A percentile compares a stretch with the other conserved stretches of the same genome.
Conservation (phyloP, 2,329 filamentous ascomycete species). For the Balansia obtecta region DNA sequence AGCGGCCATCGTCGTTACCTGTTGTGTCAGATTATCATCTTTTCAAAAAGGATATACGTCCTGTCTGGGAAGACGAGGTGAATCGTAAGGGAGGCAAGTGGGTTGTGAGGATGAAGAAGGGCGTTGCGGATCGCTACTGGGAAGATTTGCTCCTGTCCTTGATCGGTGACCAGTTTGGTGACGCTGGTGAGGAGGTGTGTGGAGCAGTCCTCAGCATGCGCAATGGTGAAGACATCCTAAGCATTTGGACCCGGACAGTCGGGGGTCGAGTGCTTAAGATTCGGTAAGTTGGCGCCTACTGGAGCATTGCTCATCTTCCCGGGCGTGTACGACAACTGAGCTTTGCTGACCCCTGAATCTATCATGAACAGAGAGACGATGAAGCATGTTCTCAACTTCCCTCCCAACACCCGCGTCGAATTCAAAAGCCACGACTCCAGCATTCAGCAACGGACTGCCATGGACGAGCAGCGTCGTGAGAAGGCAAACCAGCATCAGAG, state of each 20-base stretch:
- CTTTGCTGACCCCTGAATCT: no score
- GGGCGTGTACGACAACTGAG: no score
- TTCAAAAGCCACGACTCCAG: slow-evolving; percentile 96
- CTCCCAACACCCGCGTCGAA: slow-evolving; percentile 76
- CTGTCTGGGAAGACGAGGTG: slow-evolving; percentile 97
- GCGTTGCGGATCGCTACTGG: slow-evolving; percentile 92
- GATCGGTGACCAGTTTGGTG: slow-evolving; percentile 85
- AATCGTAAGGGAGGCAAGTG: slow-evolving; percentile 96
- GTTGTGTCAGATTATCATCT: slow-evolving; percentile 96
- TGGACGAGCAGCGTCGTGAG: slow-evolving; percentile 84
- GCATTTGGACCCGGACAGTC: slow-evolving; percentile 92
- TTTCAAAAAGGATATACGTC: slow-evolving; percentile 91
- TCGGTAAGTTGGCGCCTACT: slow-evolving; percentile 48
- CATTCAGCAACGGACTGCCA: slow-evolving; percentile 80
- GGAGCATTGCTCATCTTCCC: no score
- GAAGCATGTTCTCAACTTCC: slow-evolving; percentile 78
- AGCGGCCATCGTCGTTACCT: slow-evolving; percentile 75
- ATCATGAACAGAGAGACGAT: slow-evolving; percentile 64
- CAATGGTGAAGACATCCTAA: slow-evolving; percentile 92
- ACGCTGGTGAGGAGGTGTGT: slow-evolving; percentile 88
- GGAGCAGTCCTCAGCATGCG: slow-evolving; percentile 89
- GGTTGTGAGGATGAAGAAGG: slow-evolving; percentile 95
- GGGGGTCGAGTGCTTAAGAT: slow-evolving; percentile 93
- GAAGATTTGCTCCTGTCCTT: slow-evolving; percentile 86
- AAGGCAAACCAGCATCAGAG: slow-evolving; percentile 46